A percentile compares a stretch with the other conserved stretches of the same genome.
Conservation (phyloP, 805 yeast genomes). For the Debaryomyces hansenii region DNA sequence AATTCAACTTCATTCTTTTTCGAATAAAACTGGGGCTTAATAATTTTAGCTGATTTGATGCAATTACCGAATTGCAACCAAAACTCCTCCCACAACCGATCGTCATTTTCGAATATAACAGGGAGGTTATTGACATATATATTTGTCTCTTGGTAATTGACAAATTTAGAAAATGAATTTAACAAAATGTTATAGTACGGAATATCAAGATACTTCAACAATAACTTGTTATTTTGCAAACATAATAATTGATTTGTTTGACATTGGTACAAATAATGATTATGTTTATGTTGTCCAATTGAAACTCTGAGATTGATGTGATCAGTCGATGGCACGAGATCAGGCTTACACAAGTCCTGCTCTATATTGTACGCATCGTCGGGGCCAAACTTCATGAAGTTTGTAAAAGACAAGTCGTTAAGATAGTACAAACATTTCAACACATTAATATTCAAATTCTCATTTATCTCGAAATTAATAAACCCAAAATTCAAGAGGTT, state of each 20-base stretch:
- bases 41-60: slow-evolving; percentile 42
- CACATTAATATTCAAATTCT: slow-evolving; percentile 44
- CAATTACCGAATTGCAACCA: slow-evolving; percentile 39
- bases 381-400: slow-evolving; percentile 35
- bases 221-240: neutral
- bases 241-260: slow-evolving; percentile 8
- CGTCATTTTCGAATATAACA: slow-evolving; percentile 52
- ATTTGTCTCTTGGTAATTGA: slow-evolving; percentile 63
- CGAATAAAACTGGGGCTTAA: slow-evolving; percentile 40
- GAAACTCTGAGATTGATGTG: slow-evolving; percentile 19
- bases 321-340: slow-evolving; percentile 6
- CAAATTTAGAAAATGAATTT: slow-evolving; percentile 17
- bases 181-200: slow-evolving; percentile 7
- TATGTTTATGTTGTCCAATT: slow-evolving; percentile 39
- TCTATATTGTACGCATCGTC: neutral
- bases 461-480: slow-evolving; percentile 38
- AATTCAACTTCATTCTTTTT: slow-evolving; percentile 11
- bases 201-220: slow-evolving; percentile 8
- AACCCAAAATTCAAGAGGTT: slow-evolving; percentile 51
- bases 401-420: slow-evolving; percentile 46
- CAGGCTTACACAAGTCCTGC: slow-evolving; percentile 1
- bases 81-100: slow-evolving; percentile 37
- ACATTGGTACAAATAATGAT: slow-evolving; percentile 21
- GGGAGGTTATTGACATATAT: slow-evolving; percentile 70
- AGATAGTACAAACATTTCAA: slow-evolving; percentile 49